Conservation (phyloP, 1,139 yeast genomes). For the Magnusiomyces paraingens region DNA sequence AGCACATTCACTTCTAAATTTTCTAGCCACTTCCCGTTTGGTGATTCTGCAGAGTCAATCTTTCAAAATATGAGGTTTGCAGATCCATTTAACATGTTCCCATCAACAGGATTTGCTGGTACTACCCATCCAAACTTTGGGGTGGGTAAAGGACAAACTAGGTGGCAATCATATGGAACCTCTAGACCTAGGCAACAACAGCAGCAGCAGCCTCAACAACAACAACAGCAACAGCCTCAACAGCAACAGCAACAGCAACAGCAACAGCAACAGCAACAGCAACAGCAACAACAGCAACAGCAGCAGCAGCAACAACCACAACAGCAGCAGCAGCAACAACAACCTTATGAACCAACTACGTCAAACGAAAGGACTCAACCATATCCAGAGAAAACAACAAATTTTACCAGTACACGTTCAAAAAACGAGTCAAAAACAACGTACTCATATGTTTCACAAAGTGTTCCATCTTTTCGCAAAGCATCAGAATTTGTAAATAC, state of each 20-base stretch:
- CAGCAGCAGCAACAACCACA: background rate
- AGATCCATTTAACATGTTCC: background rate
- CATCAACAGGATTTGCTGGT: background rate
- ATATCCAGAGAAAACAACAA: background rate
- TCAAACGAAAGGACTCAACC: background rate
- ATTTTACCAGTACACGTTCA: background rate
- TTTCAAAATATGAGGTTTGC: no score
- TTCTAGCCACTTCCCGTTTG: no score
- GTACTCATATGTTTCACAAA: background rate
- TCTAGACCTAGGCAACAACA: background rate
- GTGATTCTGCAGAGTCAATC: no score
- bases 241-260: background rate
- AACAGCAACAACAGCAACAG: background rate
- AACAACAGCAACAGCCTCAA: background rate
- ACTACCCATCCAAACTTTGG: background rate
- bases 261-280: constrained; percentile 2
- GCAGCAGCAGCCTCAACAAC: background rate
- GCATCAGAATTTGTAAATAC: background rate
- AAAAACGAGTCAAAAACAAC: background rate
- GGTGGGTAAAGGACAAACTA: no score
- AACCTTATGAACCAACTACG: background rate
- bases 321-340: no score
- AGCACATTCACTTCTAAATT: no score
- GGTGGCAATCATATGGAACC: no score
- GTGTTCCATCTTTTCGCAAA: background rate